Conservation (phyloP, 257 asterid genomes). For the Solanum verrucosum region DNA sequence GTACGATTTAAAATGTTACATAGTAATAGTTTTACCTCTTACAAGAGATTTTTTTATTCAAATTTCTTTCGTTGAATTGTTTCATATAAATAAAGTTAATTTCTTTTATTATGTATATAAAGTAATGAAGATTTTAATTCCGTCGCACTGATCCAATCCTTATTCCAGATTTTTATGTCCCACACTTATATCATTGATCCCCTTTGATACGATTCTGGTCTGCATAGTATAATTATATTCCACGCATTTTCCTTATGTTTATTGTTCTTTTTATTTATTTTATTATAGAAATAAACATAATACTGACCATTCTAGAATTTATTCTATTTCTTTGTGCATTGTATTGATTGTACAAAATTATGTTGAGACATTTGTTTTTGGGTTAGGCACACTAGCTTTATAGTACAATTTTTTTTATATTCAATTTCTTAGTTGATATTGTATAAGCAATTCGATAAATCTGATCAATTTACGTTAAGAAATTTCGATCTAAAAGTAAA, state of each 20-base stretch:
- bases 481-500: fast-evolving
- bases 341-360: background rate
- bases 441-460: background rate
- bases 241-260: background rate
- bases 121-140: background rate
- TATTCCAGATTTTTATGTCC: background rate
- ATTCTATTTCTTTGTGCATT: background rate
- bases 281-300: background rate
- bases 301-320: background rate
- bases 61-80: background rate
- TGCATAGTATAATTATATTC: background rate
- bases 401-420: background rate
- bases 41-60: background rate
- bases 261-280: background rate
- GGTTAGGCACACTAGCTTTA: background rate
- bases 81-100: background rate
- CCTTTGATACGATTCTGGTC: background rate
- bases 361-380: background rate
- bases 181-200: background rate
- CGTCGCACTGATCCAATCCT: background rate
- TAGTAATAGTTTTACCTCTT: background rate
- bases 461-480: background rate
- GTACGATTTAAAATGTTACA: background rate
- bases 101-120: background rate
- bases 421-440: no score